Evolutionary conservation across 2,329 filamentous ascomycete genomes (phyloP), one percentile per base, ranked within the genome.

Genomic region (Penicillium janthinellum): DNA sequence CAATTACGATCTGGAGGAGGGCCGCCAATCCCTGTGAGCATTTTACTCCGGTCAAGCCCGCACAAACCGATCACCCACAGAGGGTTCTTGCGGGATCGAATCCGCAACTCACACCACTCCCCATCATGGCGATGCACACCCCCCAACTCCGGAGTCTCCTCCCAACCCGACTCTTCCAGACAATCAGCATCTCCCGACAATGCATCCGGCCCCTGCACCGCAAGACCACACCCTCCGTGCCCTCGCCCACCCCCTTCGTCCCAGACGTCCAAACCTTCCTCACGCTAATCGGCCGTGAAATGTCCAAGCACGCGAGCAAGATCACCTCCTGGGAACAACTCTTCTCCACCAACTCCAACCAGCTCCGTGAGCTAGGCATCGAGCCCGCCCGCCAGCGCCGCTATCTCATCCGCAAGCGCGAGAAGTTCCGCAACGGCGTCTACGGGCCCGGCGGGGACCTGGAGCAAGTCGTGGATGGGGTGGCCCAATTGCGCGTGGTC

Each of bases 251-350:
- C 39, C 91, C 92, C 1, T 92, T 96, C 70, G 88, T 96, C 41
- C 94, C 93, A 35, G 89, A 97, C 74, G 87, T 92, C 42, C 75
- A 84, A 68, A 95, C 93, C 15, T 96, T 99, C 78, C 88, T 98
- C 63, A 91, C 86, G 38, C 83, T 97, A 60, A 97, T 98, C 77
- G 95, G 95, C 68, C 93, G 95, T 64, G 88, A 88, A 69, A 87
- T 97, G 70, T 88, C 85, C 71, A 87, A 90, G 72, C 91, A 97
- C 80, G 86, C 90, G 51, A 83, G 86, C 77, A 98, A 98, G 77
- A 91, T 99, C 69, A 87, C 90, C 2, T 89, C 90, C 11, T 98
- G 95, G 95, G 90, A 95, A 55, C 86, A 91, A 5, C 86, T 99
- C 48, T 98, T 98, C 83, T 88, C 88, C 48, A 83, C 95, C 64